Percentiles rank a stretch among this genome's conserved stretches.
phyloP scores from a whole-genome alignment of 345 rosid species.

The Linum usitatissimum region DNA sequence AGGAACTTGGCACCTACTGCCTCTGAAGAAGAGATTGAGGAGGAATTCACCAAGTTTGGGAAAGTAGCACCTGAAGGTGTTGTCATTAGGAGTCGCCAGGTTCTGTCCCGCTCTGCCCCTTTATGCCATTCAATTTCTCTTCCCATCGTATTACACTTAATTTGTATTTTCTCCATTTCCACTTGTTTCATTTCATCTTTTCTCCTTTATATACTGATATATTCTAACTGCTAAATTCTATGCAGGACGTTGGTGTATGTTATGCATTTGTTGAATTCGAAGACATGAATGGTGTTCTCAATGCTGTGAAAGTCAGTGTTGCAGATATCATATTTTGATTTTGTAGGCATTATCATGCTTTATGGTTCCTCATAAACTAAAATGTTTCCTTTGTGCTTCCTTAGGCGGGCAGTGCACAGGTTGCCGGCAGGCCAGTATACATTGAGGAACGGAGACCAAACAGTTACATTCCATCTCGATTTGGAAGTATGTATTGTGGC shows the following conservation, averaged over 20 bases:
- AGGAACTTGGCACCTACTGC: constrained; percentile 42
- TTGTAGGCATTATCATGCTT: neutral
- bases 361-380: neutral
- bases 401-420: constrained; percentile 42
- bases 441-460: constrained; percentile 65
- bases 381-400: constrained; percentile 1
- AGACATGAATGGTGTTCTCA: constrained; percentile 46
- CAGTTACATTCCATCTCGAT: constrained; percentile 47
- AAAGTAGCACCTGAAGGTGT: constrained; percentile 49
- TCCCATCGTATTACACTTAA: neutral
- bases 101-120: constrained; percentile 10
- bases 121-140: neutral
- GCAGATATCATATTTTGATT: neutral
- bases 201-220: neutral
- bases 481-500: constrained; percentile 36
- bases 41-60: constrained; percentile 60
- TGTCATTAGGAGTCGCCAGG: constrained; percentile 62
- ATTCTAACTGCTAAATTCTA: constrained; percentile 6
- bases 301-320: constrained; percentile 41
- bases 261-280: constrained; percentile 72
- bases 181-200: neutral
- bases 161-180: neutral
- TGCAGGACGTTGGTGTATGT: constrained; percentile 65
- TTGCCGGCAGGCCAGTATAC: constrained; percentile 51
- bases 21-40: constrained; percentile 55